Percentiles rank a stretch among this genome's conserved stretches.
phyloP scores from a whole-genome alignment of 1,139 yeast genomes.

The Fermentozyma sake region DNA sequence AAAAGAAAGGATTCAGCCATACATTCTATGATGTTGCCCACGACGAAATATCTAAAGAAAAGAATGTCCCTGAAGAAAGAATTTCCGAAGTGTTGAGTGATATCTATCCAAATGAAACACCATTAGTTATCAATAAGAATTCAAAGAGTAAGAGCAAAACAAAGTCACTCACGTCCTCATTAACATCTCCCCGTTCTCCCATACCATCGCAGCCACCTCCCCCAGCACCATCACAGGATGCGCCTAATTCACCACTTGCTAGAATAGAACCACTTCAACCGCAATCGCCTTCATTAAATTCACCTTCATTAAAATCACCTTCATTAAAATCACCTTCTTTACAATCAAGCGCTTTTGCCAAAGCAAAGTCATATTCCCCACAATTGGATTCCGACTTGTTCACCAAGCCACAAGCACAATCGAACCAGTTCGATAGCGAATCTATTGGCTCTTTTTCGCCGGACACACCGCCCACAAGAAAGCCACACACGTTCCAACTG shows the following conservation, averaged over 20 bases:
- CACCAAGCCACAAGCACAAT: slow-evolving; percentile 1
- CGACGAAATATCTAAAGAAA: slow-evolving; percentile 13
- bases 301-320: too few relatives aligned
- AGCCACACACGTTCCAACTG: slow-evolving; percentile 2
- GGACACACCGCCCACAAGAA: slow-evolving; percentile 26
- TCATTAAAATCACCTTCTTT: too few relatives aligned
- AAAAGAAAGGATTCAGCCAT: slow-evolving; percentile 16
- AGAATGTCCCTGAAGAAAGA: slow-evolving; percentile 15
- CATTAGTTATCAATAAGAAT: slow-evolving; percentile 34
- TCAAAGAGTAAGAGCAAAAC: slow-evolving; percentile 12
- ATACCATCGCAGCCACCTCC: neutral
- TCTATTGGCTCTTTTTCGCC: slow-evolving; percentile 37
- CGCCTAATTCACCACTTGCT: too few relatives aligned
- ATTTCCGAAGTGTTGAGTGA: slow-evolving; percentile 43
- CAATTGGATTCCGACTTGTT: too few relatives aligned
- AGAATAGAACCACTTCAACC: too few relatives aligned
- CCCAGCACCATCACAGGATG: neutral
- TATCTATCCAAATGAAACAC: slow-evolving; percentile 33
- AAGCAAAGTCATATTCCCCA: slow-evolving; percentile 1
- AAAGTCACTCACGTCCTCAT: slow-evolving; percentile 10
- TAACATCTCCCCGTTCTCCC: neutral
- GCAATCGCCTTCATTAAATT: too few relatives aligned
- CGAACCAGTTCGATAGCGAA: slow-evolving; percentile 11
- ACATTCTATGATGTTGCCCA: slow-evolving; percentile 19
- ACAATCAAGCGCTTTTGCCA: too few relatives aligned